These are phyloP conservation scores for Paecilomyces niveus DNA, from an alignment of 2,329 filamentous ascomycete genomes.

Conservation along the genomic window DNA sequence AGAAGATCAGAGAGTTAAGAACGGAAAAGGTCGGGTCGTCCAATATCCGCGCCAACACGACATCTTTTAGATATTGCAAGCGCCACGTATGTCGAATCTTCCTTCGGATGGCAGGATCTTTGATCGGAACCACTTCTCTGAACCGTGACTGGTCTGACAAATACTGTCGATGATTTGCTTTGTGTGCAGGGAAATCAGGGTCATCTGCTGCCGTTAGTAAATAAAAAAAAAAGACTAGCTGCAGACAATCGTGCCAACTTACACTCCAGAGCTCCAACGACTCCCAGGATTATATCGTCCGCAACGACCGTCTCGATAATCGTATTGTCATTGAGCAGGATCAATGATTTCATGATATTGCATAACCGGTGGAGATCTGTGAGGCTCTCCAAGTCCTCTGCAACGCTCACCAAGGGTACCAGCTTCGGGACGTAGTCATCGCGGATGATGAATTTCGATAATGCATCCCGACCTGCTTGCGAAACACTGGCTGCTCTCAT, in stretches of 20 bases:
- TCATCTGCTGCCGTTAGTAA: constrained; percentile 55
- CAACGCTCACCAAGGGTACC: constrained; percentile 76
- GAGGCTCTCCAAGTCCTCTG: constrained; percentile 85
- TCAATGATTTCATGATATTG: constrained; percentile 96
- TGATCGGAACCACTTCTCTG: constrained; percentile 92
- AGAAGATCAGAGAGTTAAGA: constrained; percentile 96
- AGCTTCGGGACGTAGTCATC: constrained; percentile 85
- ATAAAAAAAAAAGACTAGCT: constrained; percentile 3
- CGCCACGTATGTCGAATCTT: constrained; percentile 98
- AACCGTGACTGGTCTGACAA: constrained; percentile 81
- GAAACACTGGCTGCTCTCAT: constrained; percentile 74
- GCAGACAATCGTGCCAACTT: constrained; percentile 17
- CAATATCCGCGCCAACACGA: constrained; percentile 91
- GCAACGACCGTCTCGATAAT: constrained; percentile 93
- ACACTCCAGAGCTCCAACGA: constrained; percentile 91
- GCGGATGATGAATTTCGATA: constrained; percentile 77
- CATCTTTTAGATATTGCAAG: constrained; percentile 93
- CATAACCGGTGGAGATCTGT: constrained; percentile 83
- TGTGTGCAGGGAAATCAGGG: constrained; percentile 94
- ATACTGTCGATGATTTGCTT: constrained; percentile 94
- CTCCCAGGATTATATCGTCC: constrained; percentile 80
- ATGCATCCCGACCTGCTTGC: constrained; percentile 69
- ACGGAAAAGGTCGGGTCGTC: constrained; percentile 98
- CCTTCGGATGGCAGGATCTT: constrained; percentile 68
- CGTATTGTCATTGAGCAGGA: constrained; percentile 85